Evolutionary conservation across 257 asterid species (phyloP), one percentile per base, ranked within the genome.

Genomic region (Nicotiana tomentosiformis): DNA sequence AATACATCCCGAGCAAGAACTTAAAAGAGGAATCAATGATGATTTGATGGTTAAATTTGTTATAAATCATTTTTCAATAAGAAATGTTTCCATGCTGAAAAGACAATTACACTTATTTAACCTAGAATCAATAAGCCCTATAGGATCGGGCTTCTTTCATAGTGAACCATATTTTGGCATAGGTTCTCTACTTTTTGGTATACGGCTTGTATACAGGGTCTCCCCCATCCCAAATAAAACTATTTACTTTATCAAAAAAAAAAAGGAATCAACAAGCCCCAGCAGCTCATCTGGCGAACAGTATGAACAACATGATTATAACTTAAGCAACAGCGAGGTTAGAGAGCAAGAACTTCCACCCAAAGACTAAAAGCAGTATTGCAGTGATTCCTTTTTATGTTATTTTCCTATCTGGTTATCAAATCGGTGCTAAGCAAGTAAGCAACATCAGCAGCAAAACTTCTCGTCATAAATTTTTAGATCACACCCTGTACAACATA

Each of bases 401-500:
- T 49, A 74, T 26, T 74, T 72, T 46, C 60, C 78, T 46, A 70
- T n/a, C 55, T 72, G 78, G 60, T 23, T 23, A 74, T 46, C 14
- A 49, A 79, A 35, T 58, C 57, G 11, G 49, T 26, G 32, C 70
- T 35, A 43, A 78, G 69, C 23, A 60, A 61, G 39, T 20, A 60
- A 57, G 43, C 82, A 79, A 60, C 69, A 79, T 60, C 69, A 61
- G 58, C 82, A 61, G 29, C 76, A n/a, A 20, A 39, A 60, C 76
- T 14, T 39, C 74, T 20, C 70, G 43, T 80, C 76, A 58, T 60
- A 60, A 61, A 51, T 51, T 26, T 74, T 74, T 51, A 62, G 39
- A 66, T 72, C 84, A 82, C 56, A 33, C 78, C 46, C 12, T 62
- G 82, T 43, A 81, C 30, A 62, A 7, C 81, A 35, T 88, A 96